phyloP scores from a whole-genome alignment of 257 asterid species.

The Solanum commersonii region DNA sequence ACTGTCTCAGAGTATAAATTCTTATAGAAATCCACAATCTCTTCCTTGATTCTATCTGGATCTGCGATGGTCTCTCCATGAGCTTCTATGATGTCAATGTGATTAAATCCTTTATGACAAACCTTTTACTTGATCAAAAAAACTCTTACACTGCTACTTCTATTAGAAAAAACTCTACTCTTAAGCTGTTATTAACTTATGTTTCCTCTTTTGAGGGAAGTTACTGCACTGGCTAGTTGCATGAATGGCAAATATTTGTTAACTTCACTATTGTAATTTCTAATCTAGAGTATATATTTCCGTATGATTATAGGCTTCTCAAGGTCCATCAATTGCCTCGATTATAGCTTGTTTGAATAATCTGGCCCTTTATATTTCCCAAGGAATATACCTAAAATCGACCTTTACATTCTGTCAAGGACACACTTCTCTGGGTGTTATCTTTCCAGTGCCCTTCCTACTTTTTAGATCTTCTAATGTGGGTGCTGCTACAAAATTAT shows the following conservation, averaged over 20 bases:
- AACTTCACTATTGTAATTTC: neutral
- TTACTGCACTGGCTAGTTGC: neutral
- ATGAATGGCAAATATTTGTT: neutral
- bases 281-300: neutral
- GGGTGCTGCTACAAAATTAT: neutral
- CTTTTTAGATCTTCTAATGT: neutral
- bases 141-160: neutral
- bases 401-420: neutral
- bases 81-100: neutral
- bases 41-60: neutral
- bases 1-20: neutral
- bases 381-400: neutral
- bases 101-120: neutral
- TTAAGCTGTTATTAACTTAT: neutral
- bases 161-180: neutral
- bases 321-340: neutral
- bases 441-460: neutral
- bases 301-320: neutral
- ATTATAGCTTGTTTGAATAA: neutral
- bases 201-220: neutral
- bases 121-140: neutral
- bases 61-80: neutral
- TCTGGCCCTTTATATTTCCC: neutral
- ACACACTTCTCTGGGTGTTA: neutral
- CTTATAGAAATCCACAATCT: neutral